These are phyloP conservation scores for Hebeloma cylindrosporum DNA, from an alignment of 768 basidiomycete species.

Conservation along the genomic window DNA sequence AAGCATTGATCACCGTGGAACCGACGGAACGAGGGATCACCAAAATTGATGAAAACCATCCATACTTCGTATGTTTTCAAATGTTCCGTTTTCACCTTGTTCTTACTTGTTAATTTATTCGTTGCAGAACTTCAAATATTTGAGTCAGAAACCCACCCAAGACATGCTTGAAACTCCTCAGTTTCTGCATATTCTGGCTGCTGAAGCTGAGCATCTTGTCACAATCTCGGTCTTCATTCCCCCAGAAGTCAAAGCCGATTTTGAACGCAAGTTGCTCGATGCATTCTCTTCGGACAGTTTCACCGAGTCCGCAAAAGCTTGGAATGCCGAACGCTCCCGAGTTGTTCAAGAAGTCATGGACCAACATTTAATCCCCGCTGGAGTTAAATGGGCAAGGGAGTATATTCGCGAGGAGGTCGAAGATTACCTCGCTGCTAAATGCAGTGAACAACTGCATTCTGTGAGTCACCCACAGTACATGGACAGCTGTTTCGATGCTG, in stretches of 20 bases:
- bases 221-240: constrained; percentile 71
- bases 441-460: constrained; percentile 65
- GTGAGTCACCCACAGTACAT: constrained; percentile 43
- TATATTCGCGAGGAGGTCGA: constrained; percentile 89
- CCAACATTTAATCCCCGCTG: constrained; percentile 80
- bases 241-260: constrained; percentile 55
- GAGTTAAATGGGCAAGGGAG: constrained; percentile 86
- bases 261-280: constrained; percentile 74
- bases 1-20: constrained; percentile 73
- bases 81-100: neutral
- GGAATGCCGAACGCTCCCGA: constrained; percentile 84
- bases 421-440: constrained; percentile 70
- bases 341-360: constrained; percentile 80
- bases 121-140: constrained; percentile 90
- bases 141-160: constrained; percentile 70
- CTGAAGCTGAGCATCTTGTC: constrained; percentile 88
- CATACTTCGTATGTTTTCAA: constrained; percentile 58
- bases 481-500: constrained; percentile 1
- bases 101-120: constrained; percentile 7
- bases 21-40: constrained; percentile 85
- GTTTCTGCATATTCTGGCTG: constrained; percentile 87
- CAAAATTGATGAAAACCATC: constrained; percentile 75
- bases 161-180: constrained; percentile 73
- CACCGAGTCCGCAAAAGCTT: constrained; percentile 81
- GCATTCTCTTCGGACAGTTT: constrained; percentile 85